These are phyloP conservation scores for Teratosphaeria destructans DNA, from an alignment of 2,329 filamentous ascomycete species.

Conservation along the genomic window DNA sequence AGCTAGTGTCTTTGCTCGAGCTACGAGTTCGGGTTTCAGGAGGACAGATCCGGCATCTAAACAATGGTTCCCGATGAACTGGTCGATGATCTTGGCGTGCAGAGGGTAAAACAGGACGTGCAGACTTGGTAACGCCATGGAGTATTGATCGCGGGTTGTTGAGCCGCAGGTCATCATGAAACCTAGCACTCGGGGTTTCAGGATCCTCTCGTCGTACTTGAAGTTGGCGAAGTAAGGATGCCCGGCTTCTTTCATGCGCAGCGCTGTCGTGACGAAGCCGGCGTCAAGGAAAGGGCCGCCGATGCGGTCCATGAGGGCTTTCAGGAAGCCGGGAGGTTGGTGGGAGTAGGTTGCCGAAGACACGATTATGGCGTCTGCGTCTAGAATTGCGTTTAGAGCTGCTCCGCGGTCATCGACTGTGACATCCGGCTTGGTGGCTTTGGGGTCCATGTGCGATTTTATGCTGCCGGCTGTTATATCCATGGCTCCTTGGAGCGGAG, in stretches of 20 bases:
- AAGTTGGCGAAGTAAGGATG: not conserved
- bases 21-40: not conserved
- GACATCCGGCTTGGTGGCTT: not conserved
- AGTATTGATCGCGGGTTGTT: constrained; percentile 4
- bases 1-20: not conserved
- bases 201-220: constrained; percentile 1
- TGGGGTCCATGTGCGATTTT: constrained; percentile 1
- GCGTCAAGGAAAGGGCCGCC: constrained; percentile 3
- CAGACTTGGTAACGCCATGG: constrained; percentile 5
- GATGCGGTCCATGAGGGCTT: constrained; percentile 6
- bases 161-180: constrained; percentile 6
- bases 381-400: constrained; percentile 7
- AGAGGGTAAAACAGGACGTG: constrained; percentile 6
- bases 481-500: constrained; percentile 1
- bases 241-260: not conserved
- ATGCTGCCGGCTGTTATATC: constrained; percentile 1
- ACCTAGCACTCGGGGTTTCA: constrained; percentile 3
- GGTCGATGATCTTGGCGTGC: constrained; percentile 5
- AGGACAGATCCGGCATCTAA: not conserved
- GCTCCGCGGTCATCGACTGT: constrained; percentile 7
- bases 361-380: constrained; percentile 9
- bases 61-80: constrained; percentile 1
- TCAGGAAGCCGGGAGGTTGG: constrained; percentile 7
- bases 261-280: constrained; percentile 1
- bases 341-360: constrained; percentile 7